Percentiles rank a stretch among this genome's conserved stretches.
phyloP scores from a whole-genome alignment of 1,284 basidiomycete genomes.

The Melampsora larici-populina region DNA sequence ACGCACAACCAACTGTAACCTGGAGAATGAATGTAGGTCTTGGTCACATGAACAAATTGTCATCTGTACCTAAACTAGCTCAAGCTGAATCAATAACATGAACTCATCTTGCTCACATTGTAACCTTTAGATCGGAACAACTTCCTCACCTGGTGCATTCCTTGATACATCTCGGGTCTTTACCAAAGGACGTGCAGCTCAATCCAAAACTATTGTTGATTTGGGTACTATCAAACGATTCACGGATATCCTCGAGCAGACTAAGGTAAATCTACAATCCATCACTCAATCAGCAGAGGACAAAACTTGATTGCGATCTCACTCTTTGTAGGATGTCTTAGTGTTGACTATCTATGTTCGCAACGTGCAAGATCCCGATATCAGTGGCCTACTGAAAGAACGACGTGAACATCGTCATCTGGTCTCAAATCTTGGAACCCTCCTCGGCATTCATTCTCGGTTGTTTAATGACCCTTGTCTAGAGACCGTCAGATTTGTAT shows the following conservation, averaged over 20 bases:
- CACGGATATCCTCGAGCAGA: background rate
- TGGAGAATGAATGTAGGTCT: conserved; percentile 1
- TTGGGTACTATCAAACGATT: background rate
- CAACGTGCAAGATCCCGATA: background rate
- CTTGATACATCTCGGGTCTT: background rate
- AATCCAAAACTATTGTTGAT: background rate
- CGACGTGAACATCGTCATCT: background rate
- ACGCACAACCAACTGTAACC: background rate
- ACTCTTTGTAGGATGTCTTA: background rate
- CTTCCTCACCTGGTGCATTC: background rate
- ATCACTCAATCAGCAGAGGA: background rate
- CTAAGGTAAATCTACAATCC: background rate
- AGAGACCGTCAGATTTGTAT: background rate
- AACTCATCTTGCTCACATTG: background rate
- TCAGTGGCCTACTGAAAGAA: background rate
- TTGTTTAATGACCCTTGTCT: background rate
- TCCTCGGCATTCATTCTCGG: background rate
- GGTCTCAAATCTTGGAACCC: background rate
- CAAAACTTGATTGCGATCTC: background rate
- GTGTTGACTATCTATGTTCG: background rate
- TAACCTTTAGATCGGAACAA: background rate
- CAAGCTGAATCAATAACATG: background rate
- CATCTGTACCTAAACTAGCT: background rate
- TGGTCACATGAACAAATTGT: background rate
- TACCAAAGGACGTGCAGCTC: background rate